Percentiles rank a stretch among this genome's conserved stretches.
These are phyloP conservation scores for Penicillium paxilli DNA, from an alignment of 495 filamentous ascomycete genomes.

Conservation along the genomic window DNA sequence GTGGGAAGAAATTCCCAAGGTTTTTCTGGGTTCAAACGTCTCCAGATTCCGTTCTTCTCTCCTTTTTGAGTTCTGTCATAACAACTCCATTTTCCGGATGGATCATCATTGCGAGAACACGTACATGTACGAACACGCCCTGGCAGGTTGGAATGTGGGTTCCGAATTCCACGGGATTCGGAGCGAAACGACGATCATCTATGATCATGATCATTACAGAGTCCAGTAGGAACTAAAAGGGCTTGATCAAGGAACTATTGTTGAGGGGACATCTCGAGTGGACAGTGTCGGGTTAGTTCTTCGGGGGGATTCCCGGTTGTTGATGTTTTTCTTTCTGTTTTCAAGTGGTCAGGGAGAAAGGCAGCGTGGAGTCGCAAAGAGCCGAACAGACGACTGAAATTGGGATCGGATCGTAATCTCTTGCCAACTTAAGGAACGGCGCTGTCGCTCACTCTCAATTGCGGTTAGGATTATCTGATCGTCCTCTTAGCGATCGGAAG, in stretches of 20 bases:
- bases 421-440: conserved; percentile 32
- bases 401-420: conserved; percentile 35
- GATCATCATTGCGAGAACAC: conserved; percentile 9
- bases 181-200: no score
- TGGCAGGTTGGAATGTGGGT: conserved; percentile 16
- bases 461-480: conserved; percentile 35
- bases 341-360: background rate
- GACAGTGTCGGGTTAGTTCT: no score
- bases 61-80: conserved; percentile 2
- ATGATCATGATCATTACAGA: no score
- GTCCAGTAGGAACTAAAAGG: no score
- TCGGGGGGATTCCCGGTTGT: conserved; percentile 15
- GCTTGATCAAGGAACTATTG: no score
- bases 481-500: conserved; percentile 30
- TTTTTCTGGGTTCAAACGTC: background rate
- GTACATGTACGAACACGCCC: background rate
- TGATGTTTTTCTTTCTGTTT: no score
- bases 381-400: conserved; percentile 22
- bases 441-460: conserved; percentile 28
- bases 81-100: conserved; percentile 1
- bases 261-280: no score
- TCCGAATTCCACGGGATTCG: background rate
- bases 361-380: background rate
- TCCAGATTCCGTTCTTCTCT: background rate
- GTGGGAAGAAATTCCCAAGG: background rate